A percentile compares a stretch with the other conserved stretches of the same genome.
Evolutionary conservation across 768 basidiomycete species (phyloP).

Genomic region (Nidula microcarpa): DNA sequence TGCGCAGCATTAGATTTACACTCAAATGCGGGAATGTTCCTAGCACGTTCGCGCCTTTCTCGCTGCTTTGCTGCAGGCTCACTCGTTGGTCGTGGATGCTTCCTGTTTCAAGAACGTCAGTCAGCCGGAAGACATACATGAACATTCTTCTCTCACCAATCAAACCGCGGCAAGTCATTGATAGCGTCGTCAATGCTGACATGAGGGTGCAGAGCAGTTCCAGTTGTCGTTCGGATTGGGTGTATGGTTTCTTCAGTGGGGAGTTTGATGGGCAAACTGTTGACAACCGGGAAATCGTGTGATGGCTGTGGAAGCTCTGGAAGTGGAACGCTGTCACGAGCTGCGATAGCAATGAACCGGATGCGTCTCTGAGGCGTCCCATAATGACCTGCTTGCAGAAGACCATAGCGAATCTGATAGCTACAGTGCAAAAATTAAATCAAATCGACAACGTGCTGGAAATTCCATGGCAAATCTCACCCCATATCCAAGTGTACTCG

Average conservation of each 20-base stretch:
- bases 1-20: constrained; percentile 23
- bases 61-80: too few relatives aligned
- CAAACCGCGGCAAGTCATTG: constrained; percentile 65
- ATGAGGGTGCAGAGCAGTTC: constrained; percentile 52
- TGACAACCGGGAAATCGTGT: constrained; percentile 42
- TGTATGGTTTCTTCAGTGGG: constrained; percentile 33
- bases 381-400: constrained; percentile 54
- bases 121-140: too few relatives aligned
- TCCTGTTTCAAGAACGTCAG: constrained; percentile 18
- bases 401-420: constrained; percentile 49
- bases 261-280: constrained; percentile 49
- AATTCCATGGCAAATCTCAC: constrained; percentile 28
- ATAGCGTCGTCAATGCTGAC: constrained; percentile 74
- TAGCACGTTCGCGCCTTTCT: too few relatives aligned
- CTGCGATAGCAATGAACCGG: constrained; percentile 53
- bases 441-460: too few relatives aligned
- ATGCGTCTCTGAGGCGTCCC: constrained; percentile 53
- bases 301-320: constrained; percentile 55
- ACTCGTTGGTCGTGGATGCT: constrained; percentile 23
- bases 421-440: constrained; percentile 17
- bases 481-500: constrained; percentile 62
- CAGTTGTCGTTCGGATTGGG: constrained; percentile 43
- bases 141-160: constrained; percentile 49
- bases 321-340: constrained; percentile 34
- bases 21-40: constrained; percentile 29